These are phyloP conservation scores for Collybiopsis luxurians DNA, from an alignment of 768 basidiomycete species.

Conservation along the genomic window DNA sequence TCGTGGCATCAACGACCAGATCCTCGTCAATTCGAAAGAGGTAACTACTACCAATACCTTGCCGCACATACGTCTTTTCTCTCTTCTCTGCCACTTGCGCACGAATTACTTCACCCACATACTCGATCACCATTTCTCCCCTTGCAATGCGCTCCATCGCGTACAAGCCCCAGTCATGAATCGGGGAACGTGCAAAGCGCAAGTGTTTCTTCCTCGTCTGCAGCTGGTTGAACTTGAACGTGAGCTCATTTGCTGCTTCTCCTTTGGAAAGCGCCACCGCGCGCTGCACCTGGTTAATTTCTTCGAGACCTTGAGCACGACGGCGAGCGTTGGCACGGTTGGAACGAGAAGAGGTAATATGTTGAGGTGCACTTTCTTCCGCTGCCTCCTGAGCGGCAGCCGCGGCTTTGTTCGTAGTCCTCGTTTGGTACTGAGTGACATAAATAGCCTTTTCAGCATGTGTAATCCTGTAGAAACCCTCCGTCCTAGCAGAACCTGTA, in stretches of 20 bases:
- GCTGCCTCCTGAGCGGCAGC: slow-evolving; percentile 37
- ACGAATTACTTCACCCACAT: slow-evolving; percentile 95
- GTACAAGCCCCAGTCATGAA: slow-evolving; percentile 98
- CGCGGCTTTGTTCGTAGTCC: slow-evolving; percentile 43
- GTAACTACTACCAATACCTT: slow-evolving; percentile 97
- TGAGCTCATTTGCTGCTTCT: slow-evolving; percentile 66
- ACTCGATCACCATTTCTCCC: slow-evolving; percentile 99
- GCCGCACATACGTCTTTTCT: slow-evolving; percentile 95
- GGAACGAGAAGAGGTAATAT: slow-evolving; percentile 75
- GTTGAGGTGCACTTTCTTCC: slow-evolving; percentile 45
- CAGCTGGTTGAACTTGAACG: slow-evolving; percentile 98
- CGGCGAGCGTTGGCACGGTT: slow-evolving; percentile 92
- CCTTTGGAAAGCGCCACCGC: slow-evolving; percentile 75
- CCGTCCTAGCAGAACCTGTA: slow-evolving; percentile 87
- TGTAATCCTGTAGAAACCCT: slow-evolving; percentile 95
- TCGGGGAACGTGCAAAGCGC: slow-evolving; percentile 90
- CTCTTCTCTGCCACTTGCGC: slow-evolving; percentile 95
- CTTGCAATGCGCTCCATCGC: slow-evolving; percentile 93
- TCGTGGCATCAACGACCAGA: slow-evolving; percentile 96
- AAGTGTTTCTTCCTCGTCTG: slow-evolving; percentile 98
- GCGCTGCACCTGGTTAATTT: slow-evolving; percentile 88
- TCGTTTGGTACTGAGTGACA: slow-evolving; percentile 82
- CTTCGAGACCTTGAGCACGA: slow-evolving; percentile 89
- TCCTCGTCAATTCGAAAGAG: slow-evolving; percentile 98
- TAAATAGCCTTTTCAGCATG: slow-evolving; percentile 90